Evolutionary conservation across 2,329 filamentous ascomycete species (phyloP).

Genomic region (Hypoxylon sp.): DNA sequence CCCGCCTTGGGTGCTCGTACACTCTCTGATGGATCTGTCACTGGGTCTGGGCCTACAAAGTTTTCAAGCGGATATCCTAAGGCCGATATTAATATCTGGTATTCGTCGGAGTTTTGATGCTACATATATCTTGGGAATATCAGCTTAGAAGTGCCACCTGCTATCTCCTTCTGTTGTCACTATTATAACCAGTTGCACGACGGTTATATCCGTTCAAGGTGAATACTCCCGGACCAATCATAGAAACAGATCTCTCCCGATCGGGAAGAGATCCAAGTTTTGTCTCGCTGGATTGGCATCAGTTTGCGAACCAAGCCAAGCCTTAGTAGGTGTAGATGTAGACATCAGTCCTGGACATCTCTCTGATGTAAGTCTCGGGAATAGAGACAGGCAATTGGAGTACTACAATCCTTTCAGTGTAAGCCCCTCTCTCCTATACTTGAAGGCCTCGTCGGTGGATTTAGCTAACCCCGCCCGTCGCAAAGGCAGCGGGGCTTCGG

Average conservation of each 20-base stretch:
- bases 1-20: not conserved
- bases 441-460: not conserved
- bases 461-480: constrained; percentile 6
- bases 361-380: no score
- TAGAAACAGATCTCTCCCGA: constrained; percentile 3
- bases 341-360: no score
- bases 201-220: no score
- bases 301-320: no score
- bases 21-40: not conserved
- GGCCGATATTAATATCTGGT: no score
- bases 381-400: no score
- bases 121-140: not conserved
- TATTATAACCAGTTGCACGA: no score
- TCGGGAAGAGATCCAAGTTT: constrained; percentile 6
- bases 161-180: no score
- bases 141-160: not conserved
- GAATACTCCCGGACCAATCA: constrained; percentile 21
- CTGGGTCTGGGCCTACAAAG: not conserved
- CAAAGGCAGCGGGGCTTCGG: constrained; percentile 3
- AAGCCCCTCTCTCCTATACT: not conserved
- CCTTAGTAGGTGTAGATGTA: no score
- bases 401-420: no score
- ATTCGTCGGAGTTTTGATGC: no score
- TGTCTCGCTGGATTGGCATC: no score
- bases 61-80: not conserved